phyloP scores from a whole-genome alignment of 306 rosid species.

The Acacia crassicarpa region DNA sequence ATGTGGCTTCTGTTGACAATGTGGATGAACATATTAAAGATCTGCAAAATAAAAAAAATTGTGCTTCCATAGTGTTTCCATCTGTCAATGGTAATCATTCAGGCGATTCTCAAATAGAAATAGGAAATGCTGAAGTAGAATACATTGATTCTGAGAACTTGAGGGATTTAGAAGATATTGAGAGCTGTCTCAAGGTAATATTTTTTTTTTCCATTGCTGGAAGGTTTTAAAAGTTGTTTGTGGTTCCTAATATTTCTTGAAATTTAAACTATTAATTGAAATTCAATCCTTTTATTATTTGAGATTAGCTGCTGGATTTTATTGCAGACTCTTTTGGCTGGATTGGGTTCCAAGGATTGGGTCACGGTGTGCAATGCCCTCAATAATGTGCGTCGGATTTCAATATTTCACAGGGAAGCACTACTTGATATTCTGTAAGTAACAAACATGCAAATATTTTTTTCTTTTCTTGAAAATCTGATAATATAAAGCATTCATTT shows the following conservation, averaged over 20 bases:
- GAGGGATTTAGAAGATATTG: constrained; percentile 73
- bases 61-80: constrained; percentile 47
- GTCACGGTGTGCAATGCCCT: constrained; percentile 79
- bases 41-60: constrained; percentile 46
- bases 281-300: constrained; percentile 9
- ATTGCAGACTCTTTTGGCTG: constrained; percentile 73
- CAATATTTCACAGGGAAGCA: constrained; percentile 78
- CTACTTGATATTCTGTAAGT: constrained; percentile 80
- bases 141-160: constrained; percentile 87
- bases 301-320: constrained; percentile 30
- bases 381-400: constrained; percentile 77
- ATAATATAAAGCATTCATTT: not conserved
- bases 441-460: constrained; percentile 11
- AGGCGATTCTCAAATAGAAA: constrained; percentile 48
- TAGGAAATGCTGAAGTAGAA: constrained; percentile 71
- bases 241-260: not conserved
- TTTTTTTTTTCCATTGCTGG: not conserved
- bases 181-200: constrained; percentile 71
- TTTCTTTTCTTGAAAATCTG: not conserved
- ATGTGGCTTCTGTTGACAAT: constrained; percentile 52
- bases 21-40: constrained; percentile 61
- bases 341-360: constrained; percentile 90
- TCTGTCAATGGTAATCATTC: constrained; percentile 63
- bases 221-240: not conserved
- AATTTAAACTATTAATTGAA: not conserved